Conservation (phyloP, 495 filamentous ascomycete genomes). For the Penicillium canescens region DNA sequence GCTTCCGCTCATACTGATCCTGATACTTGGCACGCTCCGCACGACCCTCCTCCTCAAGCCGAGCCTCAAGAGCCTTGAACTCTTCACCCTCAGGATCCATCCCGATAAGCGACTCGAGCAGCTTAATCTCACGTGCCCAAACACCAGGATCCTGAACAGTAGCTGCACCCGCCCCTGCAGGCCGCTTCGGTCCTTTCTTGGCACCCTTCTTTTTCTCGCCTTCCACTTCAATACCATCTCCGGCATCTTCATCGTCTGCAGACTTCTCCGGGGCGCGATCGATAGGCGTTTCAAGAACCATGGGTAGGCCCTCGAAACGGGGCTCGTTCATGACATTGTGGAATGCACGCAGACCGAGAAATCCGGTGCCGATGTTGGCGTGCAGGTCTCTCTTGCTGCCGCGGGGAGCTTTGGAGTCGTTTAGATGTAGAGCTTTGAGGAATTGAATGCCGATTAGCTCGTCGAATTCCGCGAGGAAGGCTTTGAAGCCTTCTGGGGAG, state of each 20-base stretch:
- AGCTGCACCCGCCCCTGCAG: conserved; percentile 20
- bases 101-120: conserved; percentile 85
- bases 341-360: conserved; percentile 85
- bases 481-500: conserved; percentile 67
- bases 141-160: conserved; percentile 68
- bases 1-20: conserved; percentile 73
- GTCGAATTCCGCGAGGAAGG: conserved; percentile 75
- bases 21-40: conserved; percentile 71
- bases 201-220: conserved; percentile 19
- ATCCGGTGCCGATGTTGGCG: conserved; percentile 92
- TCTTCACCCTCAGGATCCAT: conserved; percentile 70
- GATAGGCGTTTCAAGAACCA: conserved; percentile 95
- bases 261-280: conserved; percentile 49
- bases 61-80: conserved; percentile 63
- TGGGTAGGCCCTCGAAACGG: conserved; percentile 74
- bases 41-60: conserved; percentile 65
- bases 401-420: conserved; percentile 89
- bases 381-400: conserved; percentile 80
- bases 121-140: conserved; percentile 85
- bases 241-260: conserved; percentile 6
- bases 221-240: conserved; percentile 23
- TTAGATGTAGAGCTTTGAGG: conserved; percentile 84
- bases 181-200: conserved; percentile 27
- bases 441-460: conserved; percentile 75
- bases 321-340: conserved; percentile 86